A percentile compares a stretch with the other conserved stretches of the same genome.
Conservation (phyloP, 306 rosid species). For the Citrullus amarus region DNA sequence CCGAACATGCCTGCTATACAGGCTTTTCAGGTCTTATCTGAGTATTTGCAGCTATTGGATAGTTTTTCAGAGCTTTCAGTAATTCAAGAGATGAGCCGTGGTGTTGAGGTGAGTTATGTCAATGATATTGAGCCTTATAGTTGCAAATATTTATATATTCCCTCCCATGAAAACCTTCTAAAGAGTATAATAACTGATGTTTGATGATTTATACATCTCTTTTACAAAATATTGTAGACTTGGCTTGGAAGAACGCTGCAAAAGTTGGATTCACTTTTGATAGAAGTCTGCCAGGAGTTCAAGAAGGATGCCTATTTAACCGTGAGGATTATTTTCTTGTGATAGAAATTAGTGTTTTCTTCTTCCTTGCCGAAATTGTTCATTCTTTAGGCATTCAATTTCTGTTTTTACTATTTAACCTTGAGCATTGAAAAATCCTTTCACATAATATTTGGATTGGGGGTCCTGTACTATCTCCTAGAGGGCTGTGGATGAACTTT, state of each 20-base stretch:
- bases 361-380: neutral
- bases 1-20: constrained; percentile 26
- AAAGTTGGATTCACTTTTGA: constrained; percentile 84
- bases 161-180: constrained; percentile 7
- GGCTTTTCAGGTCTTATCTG: constrained; percentile 98
- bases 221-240: constrained; percentile 30
- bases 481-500: neutral
- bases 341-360: neutral
- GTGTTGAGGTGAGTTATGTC: constrained; percentile 68
- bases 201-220: neutral
- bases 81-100: constrained; percentile 88
- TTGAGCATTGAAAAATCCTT: no score
- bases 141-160: neutral
- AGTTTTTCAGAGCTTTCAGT: constrained; percentile 78
- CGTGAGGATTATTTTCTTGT: constrained; percentile 40
- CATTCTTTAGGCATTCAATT: neutral
- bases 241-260: constrained; percentile 95
- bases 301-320: constrained; percentile 72
- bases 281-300: constrained; percentile 93
- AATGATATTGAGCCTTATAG: neutral
- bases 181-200: neutral
- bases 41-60: constrained; percentile 87
- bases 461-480: neutral
- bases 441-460: neutral
- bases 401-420: neutral